Evolutionary conservation across 768 basidiomycete species (phyloP).

Genomic region (Xerocomus spinulosus): DNA sequence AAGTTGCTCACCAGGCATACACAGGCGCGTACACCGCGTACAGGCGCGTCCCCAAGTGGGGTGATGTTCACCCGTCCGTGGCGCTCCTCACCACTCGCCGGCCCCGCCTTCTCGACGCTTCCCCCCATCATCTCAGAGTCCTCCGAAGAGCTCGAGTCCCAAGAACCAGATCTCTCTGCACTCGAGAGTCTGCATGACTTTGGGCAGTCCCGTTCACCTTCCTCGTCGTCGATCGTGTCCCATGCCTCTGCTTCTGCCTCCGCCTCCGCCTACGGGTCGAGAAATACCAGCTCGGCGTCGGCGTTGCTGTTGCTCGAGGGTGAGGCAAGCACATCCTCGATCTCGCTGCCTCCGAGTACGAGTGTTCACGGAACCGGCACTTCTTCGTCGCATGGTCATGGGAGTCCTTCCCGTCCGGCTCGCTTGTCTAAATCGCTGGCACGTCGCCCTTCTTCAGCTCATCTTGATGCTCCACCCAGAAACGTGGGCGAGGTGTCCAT

Average conservation of each 20-base stretch:
- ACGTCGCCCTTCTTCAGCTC: constrained; percentile 7
- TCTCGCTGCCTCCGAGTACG: constrained; percentile 11
- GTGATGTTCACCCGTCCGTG: constrained; percentile 21
- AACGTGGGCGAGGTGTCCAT: constrained; percentile 4
- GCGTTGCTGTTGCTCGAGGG: constrained; percentile 6
- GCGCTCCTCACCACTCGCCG: constrained; percentile 29
- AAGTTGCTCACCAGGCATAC: background rate
- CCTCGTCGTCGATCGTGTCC: constrained; percentile 18
- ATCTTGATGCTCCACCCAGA: background rate
- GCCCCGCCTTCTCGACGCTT: constrained; percentile 23
- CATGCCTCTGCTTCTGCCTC: constrained; percentile 10
- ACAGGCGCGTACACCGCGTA: constrained; percentile 19
- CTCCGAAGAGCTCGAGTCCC: constrained; percentile 13
- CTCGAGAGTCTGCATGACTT: background rate
- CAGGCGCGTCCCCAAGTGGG: constrained; percentile 2
- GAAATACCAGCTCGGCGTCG: constrained; percentile 6
- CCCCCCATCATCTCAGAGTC: constrained; percentile 22
- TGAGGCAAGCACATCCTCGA: constrained; percentile 23
- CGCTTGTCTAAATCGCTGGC: constrained; percentile 14
- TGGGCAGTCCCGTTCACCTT: constrained; percentile 4
- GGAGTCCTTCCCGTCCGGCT: constrained; percentile 1
- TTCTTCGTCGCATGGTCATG: constrained; percentile 20
- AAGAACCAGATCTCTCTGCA: background rate
- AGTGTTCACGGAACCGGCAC: constrained; percentile 5
- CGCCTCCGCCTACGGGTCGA: constrained; percentile 15